Conservation (phyloP, 2,329 filamentous ascomycete genomes). For the Blastomyces parvus region DNA sequence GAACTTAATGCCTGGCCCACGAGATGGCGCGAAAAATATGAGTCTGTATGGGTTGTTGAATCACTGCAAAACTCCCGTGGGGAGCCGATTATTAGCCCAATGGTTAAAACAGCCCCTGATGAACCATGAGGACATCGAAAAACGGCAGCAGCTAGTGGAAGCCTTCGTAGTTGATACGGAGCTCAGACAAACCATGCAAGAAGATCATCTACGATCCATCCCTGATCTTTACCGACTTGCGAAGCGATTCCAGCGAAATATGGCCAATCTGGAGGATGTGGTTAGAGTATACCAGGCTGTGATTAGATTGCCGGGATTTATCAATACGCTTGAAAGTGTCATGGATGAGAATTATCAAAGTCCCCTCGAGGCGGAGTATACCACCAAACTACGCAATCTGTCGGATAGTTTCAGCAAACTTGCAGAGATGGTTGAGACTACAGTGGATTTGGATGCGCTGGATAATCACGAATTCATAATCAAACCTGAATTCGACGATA, state of each 20-base stretch:
- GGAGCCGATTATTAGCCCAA: slow-evolving; percentile 79
- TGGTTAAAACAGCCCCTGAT: slow-evolving; percentile 98
- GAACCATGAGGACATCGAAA: slow-evolving; percentile 79
- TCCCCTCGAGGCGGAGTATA: slow-evolving; percentile 78
- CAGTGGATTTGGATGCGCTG: slow-evolving; percentile 86
- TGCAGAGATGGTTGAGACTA: slow-evolving; percentile 97
- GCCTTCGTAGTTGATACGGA: slow-evolving; percentile 91
- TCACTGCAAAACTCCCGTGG: slow-evolving; percentile 93
- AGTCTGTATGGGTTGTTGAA: slow-evolving; percentile 89
- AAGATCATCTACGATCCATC: slow-evolving; percentile 85
- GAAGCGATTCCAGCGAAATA: slow-evolving; percentile 87
- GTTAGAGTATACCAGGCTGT: slow-evolving; percentile 91
- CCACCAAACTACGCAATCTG: slow-evolving; percentile 65
- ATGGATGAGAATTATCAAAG: slow-evolving; percentile 93
- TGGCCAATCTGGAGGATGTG: slow-evolving; percentile 89
- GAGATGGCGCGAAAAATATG: slow-evolving; percentile 96
- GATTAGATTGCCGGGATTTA: slow-evolving; percentile 81
- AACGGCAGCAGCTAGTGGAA: slow-evolving; percentile 86
- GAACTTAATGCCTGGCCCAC: slow-evolving; percentile 91
- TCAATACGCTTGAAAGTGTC: slow-evolving; percentile 78
- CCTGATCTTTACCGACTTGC: slow-evolving; percentile 88
- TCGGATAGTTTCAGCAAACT: slow-evolving; percentile 73
- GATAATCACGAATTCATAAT: slow-evolving; percentile 98
- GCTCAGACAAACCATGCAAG: slow-evolving; percentile 88
- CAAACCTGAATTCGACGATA: slow-evolving; percentile 94